Conservation (phyloP, 31 red algal species). For the Porphyra umbilicalis region DNA sequence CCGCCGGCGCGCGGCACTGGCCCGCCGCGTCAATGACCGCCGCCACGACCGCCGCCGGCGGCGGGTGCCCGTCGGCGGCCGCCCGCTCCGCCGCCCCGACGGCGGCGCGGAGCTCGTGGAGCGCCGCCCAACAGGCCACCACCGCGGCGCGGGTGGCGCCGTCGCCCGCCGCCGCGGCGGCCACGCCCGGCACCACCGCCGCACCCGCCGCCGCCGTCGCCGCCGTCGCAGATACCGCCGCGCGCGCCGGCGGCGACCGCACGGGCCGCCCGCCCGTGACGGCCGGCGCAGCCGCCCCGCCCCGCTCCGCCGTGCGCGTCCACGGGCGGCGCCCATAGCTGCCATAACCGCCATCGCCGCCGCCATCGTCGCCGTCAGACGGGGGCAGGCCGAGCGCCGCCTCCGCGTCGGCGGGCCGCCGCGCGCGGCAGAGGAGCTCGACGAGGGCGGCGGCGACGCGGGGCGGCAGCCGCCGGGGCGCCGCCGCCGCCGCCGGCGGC, state of each 20-base stretch:
- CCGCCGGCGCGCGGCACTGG: background rate
- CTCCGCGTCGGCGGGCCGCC: background rate
- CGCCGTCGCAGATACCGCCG: too few relatives aligned
- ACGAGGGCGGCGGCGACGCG: background rate
- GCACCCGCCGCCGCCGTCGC: too few relatives aligned
- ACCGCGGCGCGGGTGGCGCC: background rate
- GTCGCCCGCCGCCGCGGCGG: background rate
- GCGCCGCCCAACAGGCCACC: background rate
- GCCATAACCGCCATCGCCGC: background rate
- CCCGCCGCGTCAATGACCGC: background rate
- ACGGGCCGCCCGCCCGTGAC: background rate
- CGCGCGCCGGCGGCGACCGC: too few relatives aligned
- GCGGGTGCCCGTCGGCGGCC: background rate
- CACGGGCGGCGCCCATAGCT: background rate
- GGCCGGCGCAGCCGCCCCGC: background rate
- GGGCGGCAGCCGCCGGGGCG: background rate
- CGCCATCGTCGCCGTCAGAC: background rate
- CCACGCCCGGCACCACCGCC: background rate
- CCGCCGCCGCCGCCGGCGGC: background rate
- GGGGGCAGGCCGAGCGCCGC: background rate
- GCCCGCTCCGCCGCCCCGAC: background rate
- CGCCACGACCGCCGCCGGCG: background rate
- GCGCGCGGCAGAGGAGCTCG: background rate
- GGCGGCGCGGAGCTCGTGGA: background rate
- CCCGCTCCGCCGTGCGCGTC: background rate